These are phyloP conservation scores for Amylocarpus encephaloides DNA, from an alignment of 2,329 filamentous ascomycete species.

Conservation along the genomic window DNA sequence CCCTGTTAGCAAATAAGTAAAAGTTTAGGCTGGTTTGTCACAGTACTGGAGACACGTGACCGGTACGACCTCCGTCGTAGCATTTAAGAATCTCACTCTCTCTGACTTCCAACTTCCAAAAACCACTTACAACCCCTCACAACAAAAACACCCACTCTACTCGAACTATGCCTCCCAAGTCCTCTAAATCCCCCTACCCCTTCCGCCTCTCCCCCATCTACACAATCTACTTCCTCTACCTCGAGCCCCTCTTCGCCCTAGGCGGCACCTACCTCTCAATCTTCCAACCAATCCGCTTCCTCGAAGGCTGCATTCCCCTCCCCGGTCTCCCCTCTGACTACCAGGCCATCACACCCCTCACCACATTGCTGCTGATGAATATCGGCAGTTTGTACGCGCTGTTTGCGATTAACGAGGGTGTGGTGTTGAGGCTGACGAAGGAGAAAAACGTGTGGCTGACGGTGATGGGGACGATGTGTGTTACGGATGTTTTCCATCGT, in stretches of 20 bases:
- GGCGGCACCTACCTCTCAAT: slow-evolving; percentile 21
- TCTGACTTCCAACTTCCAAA: background rate
- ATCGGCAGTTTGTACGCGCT: slow-evolving; percentile 29
- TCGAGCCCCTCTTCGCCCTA: slow-evolving; percentile 24
- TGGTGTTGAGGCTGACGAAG: slow-evolving; percentile 26
- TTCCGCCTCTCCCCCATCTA: slow-evolving; percentile 19
- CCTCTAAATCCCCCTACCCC: background rate
- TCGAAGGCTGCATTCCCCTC: slow-evolving; percentile 21
- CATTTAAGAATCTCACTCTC: background rate
- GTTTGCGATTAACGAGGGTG: slow-evolving; percentile 29
- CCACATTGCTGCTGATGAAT: slow-evolving; percentile 26
- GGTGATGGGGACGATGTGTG: slow-evolving; percentile 22
- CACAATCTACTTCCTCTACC: slow-evolving; percentile 25
- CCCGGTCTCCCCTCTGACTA: slow-evolving; percentile 12
- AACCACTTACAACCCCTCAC: background rate
- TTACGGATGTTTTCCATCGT: slow-evolving; percentile 29
- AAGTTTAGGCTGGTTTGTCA: too few relatives aligned
- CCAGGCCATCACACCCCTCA: slow-evolving; percentile 18
- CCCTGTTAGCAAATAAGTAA: too few relatives aligned
- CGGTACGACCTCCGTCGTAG: background rate
- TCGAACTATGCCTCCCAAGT: too few relatives aligned
- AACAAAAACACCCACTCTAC: too few relatives aligned
- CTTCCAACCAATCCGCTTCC: slow-evolving; percentile 15
- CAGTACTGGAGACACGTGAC: background rate
- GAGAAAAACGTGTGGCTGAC: slow-evolving; percentile 29